These are phyloP conservation scores for Geosmithia flava DNA, from an alignment of 2,329 filamentous ascomycete genomes.

Conservation along the genomic window DNA sequence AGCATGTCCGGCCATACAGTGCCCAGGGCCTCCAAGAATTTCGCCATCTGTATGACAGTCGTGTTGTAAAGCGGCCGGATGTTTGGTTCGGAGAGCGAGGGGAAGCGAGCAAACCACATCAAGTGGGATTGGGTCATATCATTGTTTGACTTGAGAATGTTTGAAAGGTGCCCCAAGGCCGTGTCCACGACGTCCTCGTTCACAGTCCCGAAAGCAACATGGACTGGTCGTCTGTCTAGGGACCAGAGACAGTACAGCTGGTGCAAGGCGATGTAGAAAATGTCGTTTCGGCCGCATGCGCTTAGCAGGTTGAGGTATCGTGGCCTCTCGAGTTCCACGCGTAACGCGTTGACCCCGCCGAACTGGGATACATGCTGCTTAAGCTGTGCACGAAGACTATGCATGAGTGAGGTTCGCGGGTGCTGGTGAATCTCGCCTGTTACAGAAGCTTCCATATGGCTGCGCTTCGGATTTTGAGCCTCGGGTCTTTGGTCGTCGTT, in stretches of 20 bases:
- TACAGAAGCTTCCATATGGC: not conserved
- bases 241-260: constrained; percentile 52
- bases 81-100: constrained; percentile 5
- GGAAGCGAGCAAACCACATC: constrained; percentile 24
- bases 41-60: not conserved
- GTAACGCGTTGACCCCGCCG: constrained; percentile 2
- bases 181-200: not conserved
- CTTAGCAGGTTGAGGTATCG: constrained; percentile 42
- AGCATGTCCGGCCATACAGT: not conserved
- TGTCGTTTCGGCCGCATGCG: constrained; percentile 43
- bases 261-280: constrained; percentile 53
- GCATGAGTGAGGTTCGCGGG: not conserved
- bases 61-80: not conserved
- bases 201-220: constrained; percentile 13
- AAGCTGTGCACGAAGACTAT: not conserved
- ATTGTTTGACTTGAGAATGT: constrained; percentile 23
- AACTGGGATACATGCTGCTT: constrained; percentile 10
- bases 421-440: no score
- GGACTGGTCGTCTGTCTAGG: constrained; percentile 18
- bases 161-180: not conserved
- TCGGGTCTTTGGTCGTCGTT: not conserved
- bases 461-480: not conserved
- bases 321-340: constrained; percentile 24
- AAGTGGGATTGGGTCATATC: constrained; percentile 13
- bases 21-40: not conserved